These are phyloP conservation scores for Sparassis latifolia DNA, from an alignment of 1,284 basidiomycete genomes.

Conservation along the genomic window DNA sequence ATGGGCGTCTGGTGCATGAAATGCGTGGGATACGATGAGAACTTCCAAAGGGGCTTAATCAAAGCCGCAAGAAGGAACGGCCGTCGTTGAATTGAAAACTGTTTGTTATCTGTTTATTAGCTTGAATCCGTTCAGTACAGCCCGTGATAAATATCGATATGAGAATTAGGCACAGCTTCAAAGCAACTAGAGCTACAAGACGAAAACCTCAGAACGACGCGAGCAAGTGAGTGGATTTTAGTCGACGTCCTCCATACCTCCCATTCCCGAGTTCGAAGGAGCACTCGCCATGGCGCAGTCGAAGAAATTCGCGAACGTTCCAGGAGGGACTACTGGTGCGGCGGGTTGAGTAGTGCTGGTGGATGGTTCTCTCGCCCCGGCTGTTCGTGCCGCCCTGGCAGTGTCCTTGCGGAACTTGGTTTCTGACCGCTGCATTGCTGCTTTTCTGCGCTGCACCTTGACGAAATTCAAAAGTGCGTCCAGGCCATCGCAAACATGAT, in stretches of 20 bases:
- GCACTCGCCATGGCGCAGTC: neutral
- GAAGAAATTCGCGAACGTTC: neutral
- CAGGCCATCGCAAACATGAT: conserved; percentile 44
- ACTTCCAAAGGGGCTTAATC: conserved; percentile 17
- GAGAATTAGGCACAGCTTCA: neutral
- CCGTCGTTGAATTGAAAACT: neutral
- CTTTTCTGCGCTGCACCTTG: conserved; percentile 38
- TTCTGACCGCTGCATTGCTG: conserved; percentile 5
- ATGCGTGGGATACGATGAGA: conserved; percentile 24
- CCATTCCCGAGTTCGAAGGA: conserved; percentile 4
- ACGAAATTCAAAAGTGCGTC: conserved; percentile 42
- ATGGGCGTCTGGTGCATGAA: conserved; percentile 25
- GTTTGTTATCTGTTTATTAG: neutral
- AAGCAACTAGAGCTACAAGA: conserved; percentile 3
- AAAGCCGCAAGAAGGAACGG: neutral
- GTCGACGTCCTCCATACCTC: conserved; percentile 19
- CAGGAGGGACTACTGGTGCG: neutral
- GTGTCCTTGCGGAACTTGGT: conserved; percentile 11
- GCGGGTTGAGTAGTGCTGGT: neutral
- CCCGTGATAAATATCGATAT: neutral
- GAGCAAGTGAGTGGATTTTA: conserved; percentile 1
- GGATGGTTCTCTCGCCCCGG: conserved; percentile 1
- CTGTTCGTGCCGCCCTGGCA: neutral
- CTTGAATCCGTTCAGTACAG: neutral
- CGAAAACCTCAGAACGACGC: neutral